Conservation (phyloP, 768 basidiomycete species). For the Cystofilobasidium bisporidii region DNA sequence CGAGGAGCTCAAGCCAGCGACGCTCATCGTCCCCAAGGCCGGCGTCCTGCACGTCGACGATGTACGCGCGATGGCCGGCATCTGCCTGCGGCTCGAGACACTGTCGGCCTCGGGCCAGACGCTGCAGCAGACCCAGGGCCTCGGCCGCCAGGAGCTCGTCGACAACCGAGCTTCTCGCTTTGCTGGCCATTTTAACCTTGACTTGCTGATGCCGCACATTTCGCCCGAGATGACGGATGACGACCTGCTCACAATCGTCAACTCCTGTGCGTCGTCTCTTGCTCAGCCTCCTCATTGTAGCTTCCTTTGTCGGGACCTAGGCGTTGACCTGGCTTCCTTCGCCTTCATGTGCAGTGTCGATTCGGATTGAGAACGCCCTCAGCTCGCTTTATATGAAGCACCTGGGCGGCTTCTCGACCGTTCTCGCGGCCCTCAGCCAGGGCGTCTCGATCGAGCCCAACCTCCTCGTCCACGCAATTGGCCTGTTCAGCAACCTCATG, state of each 20-base stretch:
- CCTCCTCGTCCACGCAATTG: constrained; percentile 35
- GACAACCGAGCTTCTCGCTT: constrained; percentile 19
- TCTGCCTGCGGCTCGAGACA: constrained; percentile 72
- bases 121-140: not conserved
- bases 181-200: constrained; percentile 43
- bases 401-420: constrained; percentile 36
- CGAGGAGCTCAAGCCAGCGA: constrained; percentile 28
- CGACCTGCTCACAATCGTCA: constrained; percentile 64
- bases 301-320: no score
- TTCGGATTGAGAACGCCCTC: constrained; percentile 66
- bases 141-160: constrained; percentile 6
- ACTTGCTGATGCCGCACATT: constrained; percentile 58
- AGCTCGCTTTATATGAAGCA: constrained; percentile 40
- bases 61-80: constrained; percentile 59
- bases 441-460: constrained; percentile 36
- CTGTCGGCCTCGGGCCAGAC: constrained; percentile 38
- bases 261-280: constrained; percentile 44
- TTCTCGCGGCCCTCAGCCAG: constrained; percentile 37
- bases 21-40: constrained; percentile 35
- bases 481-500: constrained; percentile 25
- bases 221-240: constrained; percentile 59
- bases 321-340: no score
- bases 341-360: no score
- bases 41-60: constrained; percentile 48
- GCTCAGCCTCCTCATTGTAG: no score